phyloP scores from a whole-genome alignment of 768 basidiomycete genomes.

The Macrolepiota fuliginosa region DNA sequence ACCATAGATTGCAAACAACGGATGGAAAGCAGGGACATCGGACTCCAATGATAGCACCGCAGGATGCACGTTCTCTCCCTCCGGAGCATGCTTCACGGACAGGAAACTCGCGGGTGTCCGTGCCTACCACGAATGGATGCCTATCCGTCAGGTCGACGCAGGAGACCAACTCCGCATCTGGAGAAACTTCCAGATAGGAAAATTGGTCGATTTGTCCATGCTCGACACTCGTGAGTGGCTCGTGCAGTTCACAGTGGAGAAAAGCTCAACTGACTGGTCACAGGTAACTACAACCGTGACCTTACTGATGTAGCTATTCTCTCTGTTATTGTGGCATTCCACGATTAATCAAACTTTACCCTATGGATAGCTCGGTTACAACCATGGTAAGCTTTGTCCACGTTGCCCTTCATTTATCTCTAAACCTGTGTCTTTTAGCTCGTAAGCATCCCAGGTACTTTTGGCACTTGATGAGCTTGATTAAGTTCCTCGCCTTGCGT shows the following conservation, averaged over 20 bases:
- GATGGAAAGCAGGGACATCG: slow-evolving; percentile 56
- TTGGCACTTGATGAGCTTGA: not conserved
- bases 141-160: slow-evolving; percentile 54
- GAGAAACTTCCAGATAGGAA: slow-evolving; percentile 64
- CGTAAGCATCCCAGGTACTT: not conserved
- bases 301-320: slow-evolving; percentile 44
- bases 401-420: not conserved
- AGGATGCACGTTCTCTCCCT: slow-evolving; percentile 50
- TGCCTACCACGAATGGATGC: slow-evolving; percentile 64
- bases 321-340: not conserved
- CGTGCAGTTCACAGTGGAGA: not conserved
- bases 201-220: slow-evolving; percentile 58
- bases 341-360: not conserved
- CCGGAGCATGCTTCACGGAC: slow-evolving; percentile 57
- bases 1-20: slow-evolving; percentile 48
- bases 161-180: slow-evolving; percentile 58
- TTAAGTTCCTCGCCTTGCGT: not conserved
- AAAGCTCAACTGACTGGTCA: not conserved
- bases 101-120: slow-evolving; percentile 56
- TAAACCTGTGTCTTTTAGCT: not conserved
- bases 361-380: slow-evolving; percentile 40
- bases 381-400: slow-evolving; percentile 37
- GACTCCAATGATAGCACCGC: slow-evolving; percentile 50
- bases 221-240: slow-evolving; percentile 52
- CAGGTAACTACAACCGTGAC: slow-evolving; percentile 54